These are phyloP conservation scores for Pseudogymnoascus sp. DNA, from an alignment of 2,329 filamentous ascomycete genomes.

Conservation along the genomic window DNA sequence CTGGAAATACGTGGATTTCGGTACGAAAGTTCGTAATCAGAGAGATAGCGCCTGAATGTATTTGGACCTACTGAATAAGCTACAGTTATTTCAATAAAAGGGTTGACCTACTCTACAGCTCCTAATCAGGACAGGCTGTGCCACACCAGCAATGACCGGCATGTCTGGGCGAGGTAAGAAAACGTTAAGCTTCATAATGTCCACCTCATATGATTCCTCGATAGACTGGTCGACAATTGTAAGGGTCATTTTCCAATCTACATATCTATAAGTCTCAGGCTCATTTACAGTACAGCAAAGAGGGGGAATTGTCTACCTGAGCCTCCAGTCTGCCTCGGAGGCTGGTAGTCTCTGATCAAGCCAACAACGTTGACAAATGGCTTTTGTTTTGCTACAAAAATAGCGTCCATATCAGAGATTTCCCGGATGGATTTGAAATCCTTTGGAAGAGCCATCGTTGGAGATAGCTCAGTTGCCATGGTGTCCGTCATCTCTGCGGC, in stretches of 20 bases:
- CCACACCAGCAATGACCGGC: slow-evolving; percentile 39
- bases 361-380: slow-evolving; percentile 57
- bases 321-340: slow-evolving; percentile 44
- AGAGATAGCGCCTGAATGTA: slow-evolving; percentile 30
- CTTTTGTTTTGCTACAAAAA: slow-evolving; percentile 24
- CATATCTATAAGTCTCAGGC: not conserved
- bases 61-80: slow-evolving; percentile 36
- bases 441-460: not conserved
- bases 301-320: slow-evolving; percentile 38
- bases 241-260: slow-evolving; percentile 56
- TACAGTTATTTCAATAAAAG: slow-evolving; percentile 14
- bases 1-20: slow-evolving; percentile 40
- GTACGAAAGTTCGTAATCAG: slow-evolving; percentile 40
- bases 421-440: slow-evolving; percentile 38
- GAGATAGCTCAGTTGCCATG: not conserved
- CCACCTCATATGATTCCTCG: slow-evolving; percentile 38
- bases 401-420: slow-evolving; percentile 40
- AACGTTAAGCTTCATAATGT: slow-evolving; percentile 44
- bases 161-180: slow-evolving; percentile 50
- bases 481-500: not conserved
- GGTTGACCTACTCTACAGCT: slow-evolving; percentile 43
- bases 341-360: slow-evolving; percentile 59
- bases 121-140: slow-evolving; percentile 61
- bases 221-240: slow-evolving; percentile 54
- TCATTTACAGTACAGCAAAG: not conserved